phyloP scores from a whole-genome alignment of 2,329 filamentous ascomycete genomes.

The Ciborinia camelliae region DNA sequence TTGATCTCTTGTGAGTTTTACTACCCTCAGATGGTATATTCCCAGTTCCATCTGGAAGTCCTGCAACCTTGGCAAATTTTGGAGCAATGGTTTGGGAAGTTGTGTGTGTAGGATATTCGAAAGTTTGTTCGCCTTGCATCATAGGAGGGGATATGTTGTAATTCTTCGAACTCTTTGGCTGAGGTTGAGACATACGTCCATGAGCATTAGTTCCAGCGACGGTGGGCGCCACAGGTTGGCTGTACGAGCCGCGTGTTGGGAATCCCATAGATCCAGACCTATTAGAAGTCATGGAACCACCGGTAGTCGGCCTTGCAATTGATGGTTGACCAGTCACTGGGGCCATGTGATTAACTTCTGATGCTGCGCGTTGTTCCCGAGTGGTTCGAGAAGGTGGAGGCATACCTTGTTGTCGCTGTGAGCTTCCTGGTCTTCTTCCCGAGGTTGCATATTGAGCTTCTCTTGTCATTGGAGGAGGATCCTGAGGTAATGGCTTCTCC shows the following conservation, averaged over 20 bases:
- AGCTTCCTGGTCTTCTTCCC: constrained; percentile 36
- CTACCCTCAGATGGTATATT: constrained; percentile 27
- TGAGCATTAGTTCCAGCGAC: constrained; percentile 86
- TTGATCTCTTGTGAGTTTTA: constrained; percentile 62
- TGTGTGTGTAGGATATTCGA: constrained; percentile 58
- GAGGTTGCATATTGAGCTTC: constrained; percentile 49
- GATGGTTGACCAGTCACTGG: constrained; percentile 40
- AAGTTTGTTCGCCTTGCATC: constrained; percentile 46
- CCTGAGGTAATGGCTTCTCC: constrained; percentile 59
- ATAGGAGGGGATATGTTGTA: constrained; percentile 70
- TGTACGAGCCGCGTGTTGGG: constrained; percentile 77
- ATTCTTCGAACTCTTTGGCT: constrained; percentile 56
- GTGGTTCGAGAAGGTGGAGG: constrained; percentile 46
- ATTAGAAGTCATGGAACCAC: constrained; percentile 71
- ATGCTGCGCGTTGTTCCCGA: constrained; percentile 51
- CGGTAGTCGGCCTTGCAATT: constrained; percentile 68
- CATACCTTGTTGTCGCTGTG: constrained; percentile 41
- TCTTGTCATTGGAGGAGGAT: constrained; percentile 50
- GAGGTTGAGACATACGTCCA: constrained; percentile 82
- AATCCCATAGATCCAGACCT: constrained; percentile 51
- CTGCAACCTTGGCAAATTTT: constrained; percentile 57
- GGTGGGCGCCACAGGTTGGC: constrained; percentile 80
- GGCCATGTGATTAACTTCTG: constrained; percentile 54
- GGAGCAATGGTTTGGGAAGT: constrained; percentile 47
- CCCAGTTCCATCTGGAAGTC: constrained; percentile 51